Conservation (phyloP, 257 asterid genomes). For the Salvia splendens region DNA sequence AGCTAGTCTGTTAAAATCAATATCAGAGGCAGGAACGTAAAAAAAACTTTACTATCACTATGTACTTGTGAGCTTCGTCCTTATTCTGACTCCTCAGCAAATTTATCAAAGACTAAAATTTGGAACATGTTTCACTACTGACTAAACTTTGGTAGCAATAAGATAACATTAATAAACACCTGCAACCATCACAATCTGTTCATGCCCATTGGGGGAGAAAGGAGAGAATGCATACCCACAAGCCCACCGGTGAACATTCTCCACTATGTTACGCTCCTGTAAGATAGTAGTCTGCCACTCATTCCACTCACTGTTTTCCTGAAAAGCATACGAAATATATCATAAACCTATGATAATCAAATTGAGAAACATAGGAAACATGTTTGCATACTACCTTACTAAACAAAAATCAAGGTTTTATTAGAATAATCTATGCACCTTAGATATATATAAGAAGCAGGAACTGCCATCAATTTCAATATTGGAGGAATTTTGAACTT, state of each 20-base stretch:
- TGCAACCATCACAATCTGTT: constrained; percentile 12
- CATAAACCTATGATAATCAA: constrained; percentile 23
- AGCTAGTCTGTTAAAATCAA: constrained; percentile 9
- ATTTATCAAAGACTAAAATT: neutral
- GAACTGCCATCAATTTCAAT: constrained; percentile 2
- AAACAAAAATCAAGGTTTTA: constrained; percentile 12
- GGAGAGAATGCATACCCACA: constrained; percentile 71
- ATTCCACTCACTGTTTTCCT: constrained; percentile 77
- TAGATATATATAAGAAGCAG: constrained; percentile 22
- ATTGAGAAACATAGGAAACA: constrained; percentile 5
- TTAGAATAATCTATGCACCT: neutral
- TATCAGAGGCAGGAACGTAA: neutral
- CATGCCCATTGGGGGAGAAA: constrained; percentile 5
- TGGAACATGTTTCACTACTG: neutral
- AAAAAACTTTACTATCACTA: neutral
- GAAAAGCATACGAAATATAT: constrained; percentile 30
- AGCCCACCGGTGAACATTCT: constrained; percentile 85
- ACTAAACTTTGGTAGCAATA: neutral
- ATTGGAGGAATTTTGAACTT: constrained; percentile 15
- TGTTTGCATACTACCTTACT: constrained; percentile 9
- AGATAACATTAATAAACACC: neutral
- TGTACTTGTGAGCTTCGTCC: neutral
- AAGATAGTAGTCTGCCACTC: constrained; percentile 75
- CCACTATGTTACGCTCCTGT: constrained; percentile 75
- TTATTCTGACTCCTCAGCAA: neutral